Percentiles rank a stretch among this genome's conserved stretches.
Evolutionary conservation across 495 filamentous ascomycete species (phyloP).

Genomic region (Aspergillus diversus): DNA sequence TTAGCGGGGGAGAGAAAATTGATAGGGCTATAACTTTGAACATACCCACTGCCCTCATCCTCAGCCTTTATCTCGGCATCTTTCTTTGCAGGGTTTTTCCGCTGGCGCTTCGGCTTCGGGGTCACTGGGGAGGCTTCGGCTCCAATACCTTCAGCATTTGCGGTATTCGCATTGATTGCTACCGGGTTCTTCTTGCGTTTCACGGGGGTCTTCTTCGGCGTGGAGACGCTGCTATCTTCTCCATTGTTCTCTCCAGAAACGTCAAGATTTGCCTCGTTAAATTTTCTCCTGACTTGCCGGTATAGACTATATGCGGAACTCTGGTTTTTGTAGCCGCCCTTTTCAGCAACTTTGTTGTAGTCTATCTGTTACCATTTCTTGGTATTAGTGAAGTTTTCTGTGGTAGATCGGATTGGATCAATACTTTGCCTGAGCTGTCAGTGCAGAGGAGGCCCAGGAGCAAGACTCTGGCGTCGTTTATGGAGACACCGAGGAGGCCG

Average conservation of each 20-base stretch:
- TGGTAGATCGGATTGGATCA: not conserved
- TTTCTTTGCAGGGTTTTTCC: constrained; percentile 24
- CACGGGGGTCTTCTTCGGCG: constrained; percentile 26
- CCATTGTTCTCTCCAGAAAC: not conserved
- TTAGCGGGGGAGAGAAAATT: not conserved
- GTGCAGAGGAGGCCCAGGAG: constrained; percentile 28
- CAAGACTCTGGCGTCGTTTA: constrained; percentile 27
- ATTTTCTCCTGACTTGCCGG: constrained; percentile 31
- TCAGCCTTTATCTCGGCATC: constrained; percentile 9
- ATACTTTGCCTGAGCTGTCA: constrained; percentile 28
- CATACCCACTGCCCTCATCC: constrained; percentile 20
- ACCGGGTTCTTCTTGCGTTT: constrained; percentile 26
- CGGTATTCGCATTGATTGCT: not conserved
- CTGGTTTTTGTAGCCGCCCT: constrained; percentile 39
- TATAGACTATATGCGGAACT: constrained; percentile 37
- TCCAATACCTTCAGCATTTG: not conserved
- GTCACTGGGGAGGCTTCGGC: constrained; percentile 12
- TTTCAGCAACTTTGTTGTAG: constrained; percentile 37
- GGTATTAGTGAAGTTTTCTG: not conserved
- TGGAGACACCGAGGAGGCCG: constrained; percentile 24
- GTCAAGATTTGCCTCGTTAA: constrained; percentile 6
- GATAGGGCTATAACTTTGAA: not conserved
- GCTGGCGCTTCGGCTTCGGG: constrained; percentile 29
- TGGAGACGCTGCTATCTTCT: not conserved
- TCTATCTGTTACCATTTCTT: constrained; percentile 36